Evolutionary conservation across 305 asterid genomes (phyloP).

Genomic region (Rubia peregrina): DNA sequence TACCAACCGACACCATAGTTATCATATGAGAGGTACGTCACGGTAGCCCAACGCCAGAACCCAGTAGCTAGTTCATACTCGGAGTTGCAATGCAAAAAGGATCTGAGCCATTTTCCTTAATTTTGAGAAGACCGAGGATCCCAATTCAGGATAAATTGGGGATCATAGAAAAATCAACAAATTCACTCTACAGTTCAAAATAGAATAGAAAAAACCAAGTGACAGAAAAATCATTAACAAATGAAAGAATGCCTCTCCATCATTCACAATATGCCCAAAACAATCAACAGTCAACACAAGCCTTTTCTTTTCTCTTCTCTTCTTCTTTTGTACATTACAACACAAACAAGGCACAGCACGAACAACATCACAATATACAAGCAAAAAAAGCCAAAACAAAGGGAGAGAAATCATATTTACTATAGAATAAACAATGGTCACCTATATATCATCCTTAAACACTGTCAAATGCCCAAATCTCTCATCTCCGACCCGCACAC

Average conservation of each 20-base stretch:
- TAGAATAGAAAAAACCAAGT: background rate
- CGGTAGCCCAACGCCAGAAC: no score
- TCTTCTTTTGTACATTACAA: conserved; percentile 8
- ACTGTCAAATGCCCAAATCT: conserved; percentile 8
- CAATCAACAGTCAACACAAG: background rate
- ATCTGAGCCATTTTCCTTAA: no score
- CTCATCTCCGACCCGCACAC: background rate
- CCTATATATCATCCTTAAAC: conserved; percentile 11
- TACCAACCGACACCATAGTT: no score
- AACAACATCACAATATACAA: conserved; percentile 18
- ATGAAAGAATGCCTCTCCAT: conserved; percentile 16
- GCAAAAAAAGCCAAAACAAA: conserved; percentile 7
- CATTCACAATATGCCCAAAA: conserved; percentile 4
- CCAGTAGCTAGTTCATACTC: no score
- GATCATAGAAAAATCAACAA: no score
- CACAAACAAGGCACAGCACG: conserved; percentile 4
- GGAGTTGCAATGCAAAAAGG: no score
- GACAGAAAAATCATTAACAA: conserved; percentile 6
- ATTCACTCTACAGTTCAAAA: no score
- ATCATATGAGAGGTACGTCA: no score
- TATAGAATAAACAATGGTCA: conserved; percentile 15
- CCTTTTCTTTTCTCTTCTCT: background rate
- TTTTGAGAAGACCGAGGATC: no score
- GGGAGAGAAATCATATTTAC: conserved; percentile 9
- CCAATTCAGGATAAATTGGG: no score